Percentiles rank a stretch among this genome's conserved stretches.
Evolutionary conservation across 2,329 filamentous ascomycete genomes (phyloP).

Genomic region (Hypoxylon sp.): DNA sequence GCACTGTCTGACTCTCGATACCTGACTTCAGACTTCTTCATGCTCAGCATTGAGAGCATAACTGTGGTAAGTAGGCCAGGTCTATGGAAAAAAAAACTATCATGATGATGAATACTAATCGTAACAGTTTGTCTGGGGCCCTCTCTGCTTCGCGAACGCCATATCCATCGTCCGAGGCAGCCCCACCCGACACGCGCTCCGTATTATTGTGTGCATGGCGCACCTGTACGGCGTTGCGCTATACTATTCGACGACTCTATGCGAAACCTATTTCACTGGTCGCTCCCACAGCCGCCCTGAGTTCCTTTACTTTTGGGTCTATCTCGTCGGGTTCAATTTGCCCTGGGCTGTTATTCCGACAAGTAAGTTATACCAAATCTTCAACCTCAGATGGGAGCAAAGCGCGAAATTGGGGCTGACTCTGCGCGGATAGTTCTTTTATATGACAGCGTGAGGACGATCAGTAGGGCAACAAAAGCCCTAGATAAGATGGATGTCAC

Average conservation of each 20-base stretch:
- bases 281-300: conserved; percentile 71
- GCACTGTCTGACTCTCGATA: conserved; percentile 89
- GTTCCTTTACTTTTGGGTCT: conserved; percentile 73
- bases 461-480: conserved; percentile 48
- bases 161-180: conserved; percentile 61
- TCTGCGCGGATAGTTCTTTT: conserved; percentile 48
- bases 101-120: conserved; percentile 8
- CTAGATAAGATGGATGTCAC: conserved; percentile 49
- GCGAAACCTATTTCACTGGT: conserved; percentile 62
- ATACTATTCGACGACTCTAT: conserved; percentile 72
- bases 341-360: conserved; percentile 72
- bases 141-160: conserved; percentile 67
- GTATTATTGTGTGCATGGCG: conserved; percentile 66
- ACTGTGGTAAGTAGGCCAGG: conserved; percentile 73
- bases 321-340: conserved; percentile 72
- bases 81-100: not conserved
- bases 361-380: conserved; percentile 59
- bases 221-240: conserved; percentile 74
- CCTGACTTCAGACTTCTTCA: conserved; percentile 84
- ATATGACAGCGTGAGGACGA: conserved; percentile 47
- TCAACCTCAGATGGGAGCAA: not conserved
- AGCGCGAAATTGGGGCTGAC: conserved; percentile 8
- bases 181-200: conserved; percentile 65
- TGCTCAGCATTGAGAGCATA: conserved; percentile 88
- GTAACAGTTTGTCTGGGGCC: conserved; percentile 69